Percentiles rank a stretch among this genome's conserved stretches.
phyloP scores from a whole-genome alignment of 139 green algal genomes.

The Closterium sp. region DNA sequence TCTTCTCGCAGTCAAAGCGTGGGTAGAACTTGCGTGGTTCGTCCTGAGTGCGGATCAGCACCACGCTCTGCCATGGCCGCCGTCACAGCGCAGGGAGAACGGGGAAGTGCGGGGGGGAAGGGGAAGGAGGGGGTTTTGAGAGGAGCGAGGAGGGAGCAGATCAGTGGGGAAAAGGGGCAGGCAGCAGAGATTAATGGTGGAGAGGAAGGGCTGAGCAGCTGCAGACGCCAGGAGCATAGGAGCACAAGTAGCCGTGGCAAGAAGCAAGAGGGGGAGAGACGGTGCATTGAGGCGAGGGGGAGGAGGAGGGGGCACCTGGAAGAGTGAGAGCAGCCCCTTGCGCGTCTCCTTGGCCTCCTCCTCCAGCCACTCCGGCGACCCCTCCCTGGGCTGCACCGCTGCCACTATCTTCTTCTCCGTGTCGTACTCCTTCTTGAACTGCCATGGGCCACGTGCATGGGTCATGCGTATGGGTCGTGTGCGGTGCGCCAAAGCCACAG shows the following conservation, averaged over 20 bases:
- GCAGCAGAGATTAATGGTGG: no score
- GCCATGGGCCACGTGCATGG: neutral
- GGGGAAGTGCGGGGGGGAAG: neutral
- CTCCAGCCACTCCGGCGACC: conserved; percentile 67
- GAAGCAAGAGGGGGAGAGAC: neutral
- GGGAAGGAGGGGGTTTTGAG: no score
- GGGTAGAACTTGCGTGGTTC: conserved; percentile 62
- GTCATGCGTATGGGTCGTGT: neutral
- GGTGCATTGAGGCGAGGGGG: neutral
- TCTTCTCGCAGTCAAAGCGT: conserved; percentile 74
- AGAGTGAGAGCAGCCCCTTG: conserved; percentile 68
- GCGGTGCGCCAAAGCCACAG: neutral
- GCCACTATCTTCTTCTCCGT: conserved; percentile 59
- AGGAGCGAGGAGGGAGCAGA: no score
- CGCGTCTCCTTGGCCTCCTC: conserved; percentile 57
- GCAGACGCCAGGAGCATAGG: neutral
- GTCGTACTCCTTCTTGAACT: conserved; percentile 60
- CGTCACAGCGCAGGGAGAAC: no score
- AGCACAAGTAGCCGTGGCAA: neutral
- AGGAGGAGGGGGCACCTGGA: conserved; percentile 1
- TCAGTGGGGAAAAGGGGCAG: neutral
- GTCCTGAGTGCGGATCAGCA: conserved; percentile 70
- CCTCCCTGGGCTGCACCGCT: conserved; percentile 51
- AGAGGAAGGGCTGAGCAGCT: neutral
- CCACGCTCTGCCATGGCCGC: neutral